These are phyloP conservation scores for Mitragyna speciosa DNA, from an alignment of 257 asterid species.

Conservation along the genomic window DNA sequence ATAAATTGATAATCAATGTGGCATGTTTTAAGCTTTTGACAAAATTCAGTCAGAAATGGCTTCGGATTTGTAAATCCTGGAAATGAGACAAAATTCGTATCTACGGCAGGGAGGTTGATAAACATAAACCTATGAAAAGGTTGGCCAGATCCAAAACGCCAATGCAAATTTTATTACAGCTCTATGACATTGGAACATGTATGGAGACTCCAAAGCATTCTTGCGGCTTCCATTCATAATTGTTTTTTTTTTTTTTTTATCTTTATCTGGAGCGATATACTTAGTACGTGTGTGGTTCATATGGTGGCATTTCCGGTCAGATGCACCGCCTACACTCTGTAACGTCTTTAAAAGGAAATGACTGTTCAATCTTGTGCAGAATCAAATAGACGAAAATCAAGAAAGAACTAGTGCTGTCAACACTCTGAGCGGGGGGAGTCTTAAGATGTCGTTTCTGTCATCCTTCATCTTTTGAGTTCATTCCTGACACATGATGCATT, in stretches of 20 bases:
- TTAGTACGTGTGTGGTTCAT: no score
- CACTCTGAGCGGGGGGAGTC: conserved; percentile 28
- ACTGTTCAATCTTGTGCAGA: not conserved
- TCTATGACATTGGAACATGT: no score
- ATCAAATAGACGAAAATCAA: not conserved
- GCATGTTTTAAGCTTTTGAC: not conserved
- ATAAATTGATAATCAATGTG: not conserved
- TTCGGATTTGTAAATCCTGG: not conserved
- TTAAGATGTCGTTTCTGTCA: not conserved
- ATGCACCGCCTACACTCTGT: no score
- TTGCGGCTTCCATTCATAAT: no score
- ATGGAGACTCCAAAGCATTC: no score
- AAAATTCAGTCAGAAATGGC: not conserved
- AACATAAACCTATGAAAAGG: not conserved
- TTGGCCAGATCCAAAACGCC: no score
- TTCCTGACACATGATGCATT: not conserved
- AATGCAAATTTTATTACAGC: no score
- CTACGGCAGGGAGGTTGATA: not conserved
- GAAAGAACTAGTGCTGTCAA: no score
- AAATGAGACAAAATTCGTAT: not conserved
- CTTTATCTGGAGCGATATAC: no score
- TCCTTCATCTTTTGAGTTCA: not conserved
- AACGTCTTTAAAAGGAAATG: not conserved
- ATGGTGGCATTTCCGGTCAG: no score
- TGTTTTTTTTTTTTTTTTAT: no score